Evolutionary conservation across 352 stramenopile species (phyloP).

Genomic region (Globisporangium rhizosaccharum): DNA sequence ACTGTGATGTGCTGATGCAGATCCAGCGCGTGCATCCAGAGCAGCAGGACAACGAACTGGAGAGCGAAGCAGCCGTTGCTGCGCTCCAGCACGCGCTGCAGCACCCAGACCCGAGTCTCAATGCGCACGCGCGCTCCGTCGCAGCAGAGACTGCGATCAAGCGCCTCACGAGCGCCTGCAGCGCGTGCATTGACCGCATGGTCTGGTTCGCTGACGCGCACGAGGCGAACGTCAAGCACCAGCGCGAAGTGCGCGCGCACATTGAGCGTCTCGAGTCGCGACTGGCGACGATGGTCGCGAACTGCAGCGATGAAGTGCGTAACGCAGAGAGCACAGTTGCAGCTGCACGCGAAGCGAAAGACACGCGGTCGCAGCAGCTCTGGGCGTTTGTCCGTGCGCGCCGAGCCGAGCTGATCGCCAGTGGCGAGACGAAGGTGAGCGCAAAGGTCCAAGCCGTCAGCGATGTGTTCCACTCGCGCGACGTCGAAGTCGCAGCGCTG

Average conservation of each 20-base stretch:
- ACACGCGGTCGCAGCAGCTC: slow-evolving; percentile 26
- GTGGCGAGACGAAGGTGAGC: slow-evolving; percentile 25
- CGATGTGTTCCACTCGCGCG: slow-evolving; percentile 30
- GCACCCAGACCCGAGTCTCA: slow-evolving; percentile 7
- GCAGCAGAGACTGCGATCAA: slow-evolving; percentile 38
- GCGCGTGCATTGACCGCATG: slow-evolving; percentile 32
- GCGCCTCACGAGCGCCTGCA: slow-evolving; percentile 32
- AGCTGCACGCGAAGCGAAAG: slow-evolving; percentile 22
- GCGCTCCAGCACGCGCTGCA: slow-evolving; percentile 6
- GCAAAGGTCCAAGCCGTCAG: slow-evolving; percentile 26
- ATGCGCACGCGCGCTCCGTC: slow-evolving; percentile 25
- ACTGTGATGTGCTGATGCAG: not conserved
- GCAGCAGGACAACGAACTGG: not conserved
- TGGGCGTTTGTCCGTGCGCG: slow-evolving; percentile 26
- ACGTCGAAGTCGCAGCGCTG: slow-evolving; percentile 27
- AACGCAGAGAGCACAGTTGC: slow-evolving; percentile 18
- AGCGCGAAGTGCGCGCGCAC: slow-evolving; percentile 12
- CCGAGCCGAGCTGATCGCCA: slow-evolving; percentile 20
- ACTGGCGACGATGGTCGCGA: slow-evolving; percentile 13
- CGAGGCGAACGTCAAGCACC: slow-evolving; percentile 13
- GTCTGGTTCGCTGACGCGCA: slow-evolving; percentile 22
- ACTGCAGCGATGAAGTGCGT: slow-evolving; percentile 19
- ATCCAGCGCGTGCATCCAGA: not conserved
- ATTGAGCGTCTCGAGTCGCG: slow-evolving; percentile 24
- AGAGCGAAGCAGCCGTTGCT: slow-evolving; percentile 15